Percentiles rank a stretch among this genome's conserved stretches.
Conservation (phyloP, 1,284 basidiomycete genomes). For the Albatrellus sp. region DNA sequence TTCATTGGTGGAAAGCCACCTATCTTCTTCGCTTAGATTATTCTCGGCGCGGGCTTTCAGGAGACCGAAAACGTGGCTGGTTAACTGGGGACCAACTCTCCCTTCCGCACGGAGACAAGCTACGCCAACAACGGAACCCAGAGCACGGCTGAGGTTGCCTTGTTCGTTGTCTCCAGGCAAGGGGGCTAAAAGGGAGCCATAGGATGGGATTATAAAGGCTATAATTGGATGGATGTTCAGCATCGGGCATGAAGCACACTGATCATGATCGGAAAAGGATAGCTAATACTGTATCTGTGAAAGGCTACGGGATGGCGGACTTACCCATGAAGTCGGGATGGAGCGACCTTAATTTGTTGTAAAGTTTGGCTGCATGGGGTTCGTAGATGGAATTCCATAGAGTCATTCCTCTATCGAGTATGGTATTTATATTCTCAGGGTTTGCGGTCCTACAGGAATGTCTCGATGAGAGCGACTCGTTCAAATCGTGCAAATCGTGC, state of each 20-base stretch:
- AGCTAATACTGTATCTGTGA: conserved; percentile 15
- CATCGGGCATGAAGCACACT: conserved; percentile 3
- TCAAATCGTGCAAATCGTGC: too few species aligned
- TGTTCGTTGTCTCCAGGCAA: conserved; percentile 49
- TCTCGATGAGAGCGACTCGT: background rate
- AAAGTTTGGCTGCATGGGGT: conserved; percentile 82
- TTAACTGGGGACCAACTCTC: conserved; percentile 84
- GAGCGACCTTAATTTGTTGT: conserved; percentile 78
- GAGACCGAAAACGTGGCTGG: conserved; percentile 87
- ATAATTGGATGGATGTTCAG: conserved; percentile 10
- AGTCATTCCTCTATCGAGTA: conserved; percentile 49
- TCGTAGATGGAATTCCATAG: conserved; percentile 91
- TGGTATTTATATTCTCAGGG: conserved; percentile 53
- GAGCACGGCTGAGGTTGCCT: conserved; percentile 75
- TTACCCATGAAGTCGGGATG: conserved; percentile 78
- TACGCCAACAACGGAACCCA: conserved; percentile 84
- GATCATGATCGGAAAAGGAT: conserved; percentile 11
- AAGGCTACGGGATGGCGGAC: conserved; percentile 23
- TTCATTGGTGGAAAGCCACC: conserved; percentile 82
- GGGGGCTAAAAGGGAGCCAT: conserved; percentile 80
- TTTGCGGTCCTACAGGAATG: conserved; percentile 39
- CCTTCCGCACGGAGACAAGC: conserved; percentile 86
- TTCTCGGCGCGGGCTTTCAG: conserved; percentile 65
- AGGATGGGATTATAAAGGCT: conserved; percentile 92
- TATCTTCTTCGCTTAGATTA: conserved; percentile 60